phyloP scores from a whole-genome alignment of 2,329 filamentous ascomycete species.

The Pyricularia sp. region DNA sequence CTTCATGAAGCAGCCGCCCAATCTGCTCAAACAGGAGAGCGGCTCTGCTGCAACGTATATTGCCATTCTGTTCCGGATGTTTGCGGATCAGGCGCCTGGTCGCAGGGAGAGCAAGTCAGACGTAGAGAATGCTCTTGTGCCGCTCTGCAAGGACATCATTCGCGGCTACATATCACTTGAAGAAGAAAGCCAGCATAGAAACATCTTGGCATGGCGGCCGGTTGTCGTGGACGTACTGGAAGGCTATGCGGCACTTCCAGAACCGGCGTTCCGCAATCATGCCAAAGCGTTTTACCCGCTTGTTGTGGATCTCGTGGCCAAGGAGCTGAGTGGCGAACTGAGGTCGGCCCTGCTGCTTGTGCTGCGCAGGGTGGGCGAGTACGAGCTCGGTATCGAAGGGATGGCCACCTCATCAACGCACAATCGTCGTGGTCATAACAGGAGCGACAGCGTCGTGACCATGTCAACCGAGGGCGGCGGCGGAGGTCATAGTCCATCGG shows the following conservation, averaged over 20 bases:
- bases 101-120: slow-evolving; percentile 69
- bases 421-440: slow-evolving; percentile 7
- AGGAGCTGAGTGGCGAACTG: slow-evolving; percentile 73
- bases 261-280: slow-evolving; percentile 69
- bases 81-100: slow-evolving; percentile 78
- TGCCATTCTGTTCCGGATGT: slow-evolving; percentile 94
- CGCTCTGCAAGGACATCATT: slow-evolving; percentile 91
- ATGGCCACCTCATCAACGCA: slow-evolving; percentile 23
- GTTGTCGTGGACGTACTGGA: slow-evolving; percentile 96
- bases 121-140: slow-evolving; percentile 86
- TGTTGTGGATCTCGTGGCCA: slow-evolving; percentile 69
- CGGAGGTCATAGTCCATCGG: slow-evolving; percentile 3
- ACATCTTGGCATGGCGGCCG: slow-evolving; percentile 93
- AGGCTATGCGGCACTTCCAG: slow-evolving; percentile 78
- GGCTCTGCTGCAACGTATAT: slow-evolving; percentile 92
- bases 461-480: slow-evolving; percentile 9
- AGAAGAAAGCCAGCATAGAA: slow-evolving; percentile 92
- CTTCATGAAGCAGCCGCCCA: slow-evolving; percentile 99
- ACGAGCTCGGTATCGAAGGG: slow-evolving; percentile 48
- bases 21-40: slow-evolving; percentile 92
- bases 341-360: slow-evolving; percentile 69
- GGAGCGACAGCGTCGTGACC: slow-evolving; percentile 12
- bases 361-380: slow-evolving; percentile 75
- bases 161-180: slow-evolving; percentile 76
- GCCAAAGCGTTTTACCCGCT: slow-evolving; percentile 80